A percentile compares a stretch with the other conserved stretches of the same genome.
These are phyloP conservation scores for Citrus sinensis DNA, from an alignment of 345 rosid species.

Conservation along the genomic window DVS_A1.0 CM039168.1:24918501-24919000, in stretches of 20 bases:
- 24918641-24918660: neutral
- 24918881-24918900: neutral
- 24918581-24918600: neutral
- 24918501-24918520: neutral
- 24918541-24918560: neutral
- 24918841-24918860: neutral
- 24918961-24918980: slow-evolving; percentile 21
- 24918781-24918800: neutral
- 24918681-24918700: neutral
- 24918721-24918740: neutral
- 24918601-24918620: neutral
- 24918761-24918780: neutral
- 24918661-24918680: neutral
- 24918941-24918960: slow-evolving; percentile 14
- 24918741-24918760: neutral
- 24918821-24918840: neutral
- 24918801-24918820: neutral
- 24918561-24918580: neutral
- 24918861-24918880: neutral
- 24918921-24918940: neutral
- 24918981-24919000: slow-evolving; percentile 21
- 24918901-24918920: neutral
- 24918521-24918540: neutral
- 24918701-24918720: neutral
- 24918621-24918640: neutral